phyloP scores from a whole-genome alignment of 768 basidiomycete genomes.

The Kwoniella sp. region DNA sequence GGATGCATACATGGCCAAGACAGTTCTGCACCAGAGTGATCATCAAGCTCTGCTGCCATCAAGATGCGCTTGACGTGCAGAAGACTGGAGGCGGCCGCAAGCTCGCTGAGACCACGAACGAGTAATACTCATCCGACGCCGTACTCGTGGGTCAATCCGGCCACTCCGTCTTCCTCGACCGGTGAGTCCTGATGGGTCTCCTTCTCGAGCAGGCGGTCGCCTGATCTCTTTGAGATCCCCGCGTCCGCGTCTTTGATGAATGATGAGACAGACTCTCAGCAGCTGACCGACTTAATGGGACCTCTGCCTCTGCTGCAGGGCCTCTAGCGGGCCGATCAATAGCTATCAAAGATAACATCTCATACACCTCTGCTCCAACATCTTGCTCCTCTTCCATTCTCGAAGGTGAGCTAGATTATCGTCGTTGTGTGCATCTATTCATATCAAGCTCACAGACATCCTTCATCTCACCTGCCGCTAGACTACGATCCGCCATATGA shows the following conservation, averaged over 20 bases:
- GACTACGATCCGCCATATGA: slow-evolving; percentile 80
- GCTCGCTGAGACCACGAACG: slow-evolving; percentile 15
- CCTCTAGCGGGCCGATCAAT: slow-evolving; percentile 55
- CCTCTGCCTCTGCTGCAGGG: slow-evolving; percentile 12
- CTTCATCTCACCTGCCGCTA: slow-evolving; percentile 46
- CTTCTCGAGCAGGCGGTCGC: too few species aligned
- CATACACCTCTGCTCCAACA: slow-evolving; percentile 66
- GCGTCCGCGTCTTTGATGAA: too few species aligned
- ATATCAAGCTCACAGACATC: background rate
- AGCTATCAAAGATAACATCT: slow-evolving; percentile 86
- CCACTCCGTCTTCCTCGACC: slow-evolving; percentile 23
- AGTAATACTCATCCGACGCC: slow-evolving; percentile 28
- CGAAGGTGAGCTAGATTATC: slow-evolving; percentile 58
- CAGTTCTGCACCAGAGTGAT: too few species aligned
- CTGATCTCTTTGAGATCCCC: too few species aligned
- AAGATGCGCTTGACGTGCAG: slow-evolving; percentile 18
- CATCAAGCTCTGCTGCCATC: background rate
- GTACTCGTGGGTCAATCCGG: slow-evolving; percentile 40
- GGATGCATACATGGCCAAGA: too few species aligned
- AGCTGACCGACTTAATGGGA: background rate
- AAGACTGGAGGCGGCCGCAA: slow-evolving; percentile 7
- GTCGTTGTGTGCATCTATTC: background rate
- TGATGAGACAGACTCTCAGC: too few species aligned
- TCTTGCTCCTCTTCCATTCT: slow-evolving; percentile 82
- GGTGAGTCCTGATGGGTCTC: slow-evolving; percentile 6